These are phyloP conservation scores for Kodamaea ohmeri DNA, from an alignment of 1,139 yeast species.

Conservation along the genomic window DNA sequence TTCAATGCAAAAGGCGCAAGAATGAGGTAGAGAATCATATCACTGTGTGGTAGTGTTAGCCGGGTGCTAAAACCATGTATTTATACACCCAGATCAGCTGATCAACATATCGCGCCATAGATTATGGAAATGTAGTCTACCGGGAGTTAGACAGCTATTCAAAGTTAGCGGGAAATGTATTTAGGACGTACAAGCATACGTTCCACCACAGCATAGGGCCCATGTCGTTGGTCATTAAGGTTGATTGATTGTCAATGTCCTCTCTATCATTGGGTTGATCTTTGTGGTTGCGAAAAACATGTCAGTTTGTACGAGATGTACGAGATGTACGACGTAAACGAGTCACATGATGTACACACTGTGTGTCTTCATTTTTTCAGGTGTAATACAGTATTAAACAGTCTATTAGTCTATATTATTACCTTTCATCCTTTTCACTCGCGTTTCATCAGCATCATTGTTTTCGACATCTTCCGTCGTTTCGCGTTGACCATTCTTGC, in stretches of 20 bases:
- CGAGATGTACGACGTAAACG: neutral
- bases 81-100: conserved; percentile 3
- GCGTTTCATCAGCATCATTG: neutral
- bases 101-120: too few relatives aligned
- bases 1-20: conserved; percentile 24
- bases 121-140: too few relatives aligned
- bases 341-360: conserved; percentile 5
- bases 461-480: neutral
- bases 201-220: too few relatives aligned
- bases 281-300: conserved; percentile 4
- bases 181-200: too few relatives aligned
- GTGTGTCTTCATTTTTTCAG: too few relatives aligned
- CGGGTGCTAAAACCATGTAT: neutral
- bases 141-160: too few relatives aligned
- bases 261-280: neutral
- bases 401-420: neutral
- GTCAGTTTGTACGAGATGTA: conserved; percentile 1
- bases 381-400: too few relatives aligned
- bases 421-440: conserved; percentile 2
- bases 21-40: neutral
- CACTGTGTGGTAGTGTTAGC: neutral
- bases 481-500: conserved; percentile 5
- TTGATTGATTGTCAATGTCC: neutral
- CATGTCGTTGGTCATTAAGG: too few relatives aligned
- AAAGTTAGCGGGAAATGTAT: too few relatives aligned